These are phyloP conservation scores for Pittosporum tobira DNA, from an alignment of 129 eudicot genomes.

Conservation along the genomic window DNA sequence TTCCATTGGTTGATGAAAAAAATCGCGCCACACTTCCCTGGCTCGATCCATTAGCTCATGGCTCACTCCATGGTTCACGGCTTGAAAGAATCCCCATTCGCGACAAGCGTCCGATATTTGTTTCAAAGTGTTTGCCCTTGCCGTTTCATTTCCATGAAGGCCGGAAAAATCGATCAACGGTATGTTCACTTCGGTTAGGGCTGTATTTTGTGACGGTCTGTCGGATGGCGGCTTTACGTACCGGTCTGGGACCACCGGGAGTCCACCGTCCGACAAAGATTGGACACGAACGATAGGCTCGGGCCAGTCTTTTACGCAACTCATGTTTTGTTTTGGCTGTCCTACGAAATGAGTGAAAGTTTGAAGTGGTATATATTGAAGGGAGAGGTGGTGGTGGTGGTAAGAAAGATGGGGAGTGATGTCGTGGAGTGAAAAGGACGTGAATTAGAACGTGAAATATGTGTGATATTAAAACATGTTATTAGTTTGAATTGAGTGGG, in stretches of 20 bases:
- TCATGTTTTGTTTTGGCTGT: conserved; percentile 16
- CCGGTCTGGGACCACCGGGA: conserved; percentile 31
- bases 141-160: conserved; percentile 12
- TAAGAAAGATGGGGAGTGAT: conserved; percentile 4
- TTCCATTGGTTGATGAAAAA: conserved; percentile 74
- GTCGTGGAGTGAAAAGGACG: conserved; percentile 21
- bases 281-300: conserved; percentile 70
- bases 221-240: conserved; percentile 56
- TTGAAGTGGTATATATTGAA: background rate
- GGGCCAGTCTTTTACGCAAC: conserved; percentile 53
- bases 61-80: conserved; percentile 55
- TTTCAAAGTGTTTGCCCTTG: conserved; percentile 16
- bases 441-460: conserved; percentile 24
- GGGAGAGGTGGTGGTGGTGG: background rate
- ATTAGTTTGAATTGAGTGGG: too few species aligned
- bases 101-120: conserved; percentile 46
- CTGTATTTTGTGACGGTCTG: conserved; percentile 30
- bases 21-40: conserved; percentile 61
- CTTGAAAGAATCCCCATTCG: conserved; percentile 78
- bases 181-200: conserved; percentile 29
- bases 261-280: conserved; percentile 41
- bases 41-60: conserved; percentile 49
- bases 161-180: conserved; percentile 54
- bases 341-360: background rate
- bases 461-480: too few species aligned